A percentile compares a stretch with the other conserved stretches of the same genome.
These are phyloP conservation scores for Agastache rugosa DNA, from an alignment of 257 asterid species.

Conservation along the genomic window DNA sequence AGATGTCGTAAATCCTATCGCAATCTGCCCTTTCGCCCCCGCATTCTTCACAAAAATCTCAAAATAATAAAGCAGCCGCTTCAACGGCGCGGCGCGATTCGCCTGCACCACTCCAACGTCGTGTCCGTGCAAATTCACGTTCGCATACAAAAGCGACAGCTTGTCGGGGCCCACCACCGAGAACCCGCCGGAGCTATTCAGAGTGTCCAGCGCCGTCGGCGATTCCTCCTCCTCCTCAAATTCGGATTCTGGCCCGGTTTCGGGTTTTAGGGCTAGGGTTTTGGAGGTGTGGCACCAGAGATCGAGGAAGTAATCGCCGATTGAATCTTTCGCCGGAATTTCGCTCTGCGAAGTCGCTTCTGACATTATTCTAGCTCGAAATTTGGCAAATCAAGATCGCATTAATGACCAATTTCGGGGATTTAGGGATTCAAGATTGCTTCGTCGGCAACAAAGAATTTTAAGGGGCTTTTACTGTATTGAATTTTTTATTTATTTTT, in stretches of 20 bases:
- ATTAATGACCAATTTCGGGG: conserved; percentile 13
- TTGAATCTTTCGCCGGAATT: conserved; percentile 51
- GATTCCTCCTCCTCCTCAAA: conserved; percentile 56
- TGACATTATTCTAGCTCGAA: conserved; percentile 40
- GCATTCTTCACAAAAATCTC: conserved; percentile 81
- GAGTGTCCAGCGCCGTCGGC: conserved; percentile 79
- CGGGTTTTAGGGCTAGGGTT: conserved; percentile 53
- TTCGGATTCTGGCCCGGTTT: conserved; percentile 35
- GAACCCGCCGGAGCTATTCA: conserved; percentile 81
- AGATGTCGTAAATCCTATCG: conserved; percentile 88
- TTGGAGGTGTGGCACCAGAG: conserved; percentile 72
- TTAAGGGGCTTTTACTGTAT: conserved; percentile 29
- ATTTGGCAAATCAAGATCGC: conserved; percentile 40
- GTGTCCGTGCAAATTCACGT: conserved; percentile 67
- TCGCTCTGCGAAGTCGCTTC: conserved; percentile 52
- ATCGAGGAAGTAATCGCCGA: conserved; percentile 72
- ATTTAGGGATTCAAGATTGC: conserved; percentile 31
- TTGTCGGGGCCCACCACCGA: conserved; percentile 80
- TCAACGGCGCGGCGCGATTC: conserved; percentile 77
- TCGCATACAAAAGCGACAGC: conserved; percentile 73
- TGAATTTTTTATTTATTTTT: no score
- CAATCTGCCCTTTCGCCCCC: conserved; percentile 83
- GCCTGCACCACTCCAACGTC: conserved; percentile 96
- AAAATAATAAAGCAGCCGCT: conserved; percentile 76
- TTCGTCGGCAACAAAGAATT: conserved; percentile 19